These are phyloP conservation scores for Phytophthora boehmeriae DNA, from an alignment of 352 stramenopile species.

Conservation along the genomic window DNA sequence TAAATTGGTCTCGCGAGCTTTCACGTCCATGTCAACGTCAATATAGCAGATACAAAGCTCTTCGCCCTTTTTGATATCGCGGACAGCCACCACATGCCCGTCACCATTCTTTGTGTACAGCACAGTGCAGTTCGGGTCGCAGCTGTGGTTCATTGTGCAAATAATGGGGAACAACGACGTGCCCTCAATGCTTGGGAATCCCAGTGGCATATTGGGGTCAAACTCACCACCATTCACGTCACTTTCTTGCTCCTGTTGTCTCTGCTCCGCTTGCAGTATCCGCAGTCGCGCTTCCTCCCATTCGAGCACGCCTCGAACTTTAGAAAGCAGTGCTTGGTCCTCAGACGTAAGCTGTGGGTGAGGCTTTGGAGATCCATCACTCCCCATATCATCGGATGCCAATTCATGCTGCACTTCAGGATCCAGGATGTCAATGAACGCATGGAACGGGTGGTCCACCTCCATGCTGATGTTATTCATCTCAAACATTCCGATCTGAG, in stretches of 20 bases:
- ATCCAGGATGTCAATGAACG: slow-evolving; percentile 75
- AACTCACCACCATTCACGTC: slow-evolving; percentile 27
- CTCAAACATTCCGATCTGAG: slow-evolving; percentile 95
- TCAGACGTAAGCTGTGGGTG: slow-evolving; percentile 30
- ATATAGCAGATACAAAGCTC: slow-evolving; percentile 97
- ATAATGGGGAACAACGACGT: slow-evolving; percentile 93
- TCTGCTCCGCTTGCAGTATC: slow-evolving; percentile 47
- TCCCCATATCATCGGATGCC: slow-evolving; percentile 12
- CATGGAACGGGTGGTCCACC: slow-evolving; percentile 80
- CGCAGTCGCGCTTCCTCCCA: slow-evolving; percentile 46
- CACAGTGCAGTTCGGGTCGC: slow-evolving; percentile 91
- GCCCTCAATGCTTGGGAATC: slow-evolving; percentile 83
- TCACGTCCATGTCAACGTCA: slow-evolving; percentile 78
- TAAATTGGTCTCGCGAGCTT: slow-evolving; percentile 67
- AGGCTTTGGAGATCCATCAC: slow-evolving; percentile 22
- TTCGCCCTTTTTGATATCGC: slow-evolving; percentile 83
- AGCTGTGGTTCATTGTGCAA: slow-evolving; percentile 98
- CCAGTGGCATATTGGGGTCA: slow-evolving; percentile 35
- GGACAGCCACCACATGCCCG: slow-evolving; percentile 71
- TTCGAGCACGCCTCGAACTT: slow-evolving; percentile 50
- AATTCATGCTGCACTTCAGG: slow-evolving; percentile 43
- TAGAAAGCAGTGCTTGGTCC: slow-evolving; percentile 39
- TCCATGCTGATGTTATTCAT: slow-evolving; percentile 97
- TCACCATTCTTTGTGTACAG: slow-evolving; percentile 85
- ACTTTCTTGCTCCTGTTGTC: slow-evolving; percentile 71